Evolutionary conservation across 192 early-diverging fungal species (phyloP).

Genomic region (Geosiphon pyriformis): DNA sequence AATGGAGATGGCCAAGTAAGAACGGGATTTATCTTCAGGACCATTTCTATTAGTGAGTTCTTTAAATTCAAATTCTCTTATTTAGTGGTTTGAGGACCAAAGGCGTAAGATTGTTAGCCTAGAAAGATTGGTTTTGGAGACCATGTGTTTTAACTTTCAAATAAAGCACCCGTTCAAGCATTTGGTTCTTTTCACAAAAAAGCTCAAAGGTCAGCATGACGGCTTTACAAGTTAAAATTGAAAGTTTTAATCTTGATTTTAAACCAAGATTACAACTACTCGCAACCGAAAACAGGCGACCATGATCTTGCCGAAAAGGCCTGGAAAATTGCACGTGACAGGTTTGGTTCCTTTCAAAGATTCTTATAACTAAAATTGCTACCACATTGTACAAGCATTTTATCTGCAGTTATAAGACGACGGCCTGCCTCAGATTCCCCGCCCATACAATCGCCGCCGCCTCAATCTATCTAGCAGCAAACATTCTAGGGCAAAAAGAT

Average conservation of each 20-base stretch:
- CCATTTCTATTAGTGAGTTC: neutral
- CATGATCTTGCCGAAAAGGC: slow-evolving; percentile 44
- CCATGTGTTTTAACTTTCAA: slow-evolving; percentile 78
- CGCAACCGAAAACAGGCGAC: slow-evolving; percentile 36
- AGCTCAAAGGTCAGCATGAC: slow-evolving; percentile 48
- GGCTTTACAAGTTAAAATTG: neutral
- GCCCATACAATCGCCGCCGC: slow-evolving; percentile 58
- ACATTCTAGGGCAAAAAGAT: slow-evolving; percentile 35
- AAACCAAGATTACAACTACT: too few species aligned
- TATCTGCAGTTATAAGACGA: slow-evolving; percentile 46
- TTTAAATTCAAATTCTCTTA: too few species aligned
- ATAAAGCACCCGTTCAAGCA: slow-evolving; percentile 65
- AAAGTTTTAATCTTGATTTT: too few species aligned
- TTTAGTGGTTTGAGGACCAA: slow-evolving; percentile 61
- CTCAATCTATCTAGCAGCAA: slow-evolving; percentile 51
- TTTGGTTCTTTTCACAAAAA: slow-evolving; percentile 66
- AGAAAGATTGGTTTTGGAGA: slow-evolving; percentile 72
- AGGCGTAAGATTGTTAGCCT: slow-evolving; percentile 55
- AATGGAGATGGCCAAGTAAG: slow-evolving; percentile 48
- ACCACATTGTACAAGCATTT: neutral
- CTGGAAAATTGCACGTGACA: slow-evolving; percentile 43
- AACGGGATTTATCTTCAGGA: neutral
- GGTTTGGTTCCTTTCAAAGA: slow-evolving; percentile 25
- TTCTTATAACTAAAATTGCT: neutral
- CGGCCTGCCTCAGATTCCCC: slow-evolving; percentile 56